Evolutionary conservation across 2,329 filamentous ascomycete species (phyloP), one percentile per base, ranked within the genome.

Genomic region (Parascedosporium putredinis): DNA sequence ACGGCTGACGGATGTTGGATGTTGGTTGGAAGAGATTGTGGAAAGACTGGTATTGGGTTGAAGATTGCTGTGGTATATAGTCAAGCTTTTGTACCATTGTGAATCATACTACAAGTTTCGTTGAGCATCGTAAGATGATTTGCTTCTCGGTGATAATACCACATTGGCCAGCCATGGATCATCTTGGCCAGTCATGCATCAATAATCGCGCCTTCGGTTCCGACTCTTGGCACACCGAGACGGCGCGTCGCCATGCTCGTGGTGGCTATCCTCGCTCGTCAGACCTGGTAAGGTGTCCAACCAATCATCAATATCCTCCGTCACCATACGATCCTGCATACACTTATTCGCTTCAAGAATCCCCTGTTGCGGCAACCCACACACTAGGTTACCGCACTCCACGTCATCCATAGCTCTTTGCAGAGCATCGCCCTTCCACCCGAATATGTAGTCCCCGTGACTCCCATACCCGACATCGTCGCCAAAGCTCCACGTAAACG

Each of bases 401-500:
- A 38, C 14, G 8, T 65, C 64, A 23, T 51, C 49, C 23, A 53
- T 62, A 43, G 62, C 62, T 3, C 51, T 50, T 52, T 64, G 62
- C n/a, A 64, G 57, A 2, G 59, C 46, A 45, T 63, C 61, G 20
- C 51, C 61, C 50, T 61, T 60, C 61, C 65, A 67, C 8, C 65
- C 65, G 52, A 67, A 68, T 16, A 68, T 56, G 55, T 69, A 68
- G 51, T 68, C 66, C 14, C 63, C 65, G 51, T 67, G 64, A 7
- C 63, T 65, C 4, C 64, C 65, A 49, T 60, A 67, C 7, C 64
- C 66, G 31, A 58, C 62, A 49, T 56, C 53, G 40, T 63, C 61
- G 38, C 59, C 58, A 55, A 57, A 64, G 53, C 57, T 62, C 10
- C 59, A 51, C 2, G 56, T 53, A 47, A 63, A 62, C 14, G 60